A percentile compares a stretch with the other conserved stretches of the same genome.
Evolutionary conservation across 1,284 basidiomycete genomes (phyloP).

Genomic region (Ceratobasidium sp.): DNA sequence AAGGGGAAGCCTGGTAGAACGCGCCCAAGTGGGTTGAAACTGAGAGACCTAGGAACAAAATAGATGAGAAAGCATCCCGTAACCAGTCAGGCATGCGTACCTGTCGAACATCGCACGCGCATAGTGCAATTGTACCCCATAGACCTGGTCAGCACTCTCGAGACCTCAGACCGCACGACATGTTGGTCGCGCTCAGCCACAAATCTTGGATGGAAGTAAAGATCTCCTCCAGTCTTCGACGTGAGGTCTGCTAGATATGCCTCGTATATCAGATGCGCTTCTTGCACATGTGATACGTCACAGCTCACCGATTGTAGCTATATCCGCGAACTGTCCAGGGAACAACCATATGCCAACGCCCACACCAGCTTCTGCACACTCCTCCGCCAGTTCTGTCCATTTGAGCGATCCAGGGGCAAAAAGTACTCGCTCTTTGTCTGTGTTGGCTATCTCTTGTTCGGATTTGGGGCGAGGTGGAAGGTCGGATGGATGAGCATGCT

Average conservation of each 20-base stretch:
- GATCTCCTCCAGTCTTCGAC: slow-evolving; percentile 89
- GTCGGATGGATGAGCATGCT: slow-evolving; percentile 63
- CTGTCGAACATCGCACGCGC: slow-evolving; percentile 88
- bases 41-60: slow-evolving; percentile 40
- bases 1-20: slow-evolving; percentile 56
- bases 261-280: slow-evolving; percentile 45
- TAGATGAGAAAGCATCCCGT: neutral
- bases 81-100: slow-evolving; percentile 59
- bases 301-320: slow-evolving; percentile 84
- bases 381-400: slow-evolving; percentile 88
- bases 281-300: slow-evolving; percentile 22
- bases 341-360: slow-evolving; percentile 93
- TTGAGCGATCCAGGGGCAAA: slow-evolving; percentile 81
- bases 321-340: slow-evolving; percentile 85
- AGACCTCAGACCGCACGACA: slow-evolving; percentile 80
- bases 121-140: slow-evolving; percentile 87
- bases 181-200: slow-evolving; percentile 77
- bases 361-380: slow-evolving; percentile 90
- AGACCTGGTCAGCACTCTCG: slow-evolving; percentile 76
- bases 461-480: slow-evolving; percentile 76
- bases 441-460: slow-evolving; percentile 85
- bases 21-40: slow-evolving; percentile 43
- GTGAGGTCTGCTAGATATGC: slow-evolving; percentile 69
- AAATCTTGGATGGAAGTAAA: slow-evolving; percentile 95
- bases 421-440: slow-evolving; percentile 88